Base-by-base conservation (phyloP, 1,139 yeast species). In the Yamadazyma friedrichii region DNA sequence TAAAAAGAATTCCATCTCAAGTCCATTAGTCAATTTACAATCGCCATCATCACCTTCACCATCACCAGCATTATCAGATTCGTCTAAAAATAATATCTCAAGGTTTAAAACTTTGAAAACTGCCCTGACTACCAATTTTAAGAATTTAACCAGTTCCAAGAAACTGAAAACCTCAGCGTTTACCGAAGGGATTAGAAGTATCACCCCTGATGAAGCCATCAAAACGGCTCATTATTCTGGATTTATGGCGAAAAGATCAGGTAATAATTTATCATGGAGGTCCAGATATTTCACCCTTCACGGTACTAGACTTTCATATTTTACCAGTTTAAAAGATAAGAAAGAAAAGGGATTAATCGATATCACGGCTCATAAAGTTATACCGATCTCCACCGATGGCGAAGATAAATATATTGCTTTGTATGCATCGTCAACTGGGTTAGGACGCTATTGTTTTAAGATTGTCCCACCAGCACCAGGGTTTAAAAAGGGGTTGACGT, bases 381-480 rank as follows among this genome's bases (percentile, higher is more conserved):
- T 89, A 27, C 94, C 78, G 3, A 60, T 72, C 15, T 64, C 61
- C 47, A 59, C 72, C 3, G 76, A 70, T 16, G 58, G 94, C 2
- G 70, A 67, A 15, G 97, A 89, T 60, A 79, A 85, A 56, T 73
- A 87, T 46, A 82, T 89, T 35, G 87, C 96, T 0, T 66, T 91
- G 42, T 87, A 87, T 64, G 97, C 98, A 1, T 93, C 96, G 1
- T 82, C 94, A 28, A 86, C 96, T 3, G 96, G 97, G 11, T 86
- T 87, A 41, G 98, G 98, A 13, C 74, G 95, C 35, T 88, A 81
- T 58, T 89, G 97, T 56, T 93, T 93, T 69, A 93, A 93, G 61
- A 62, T 93, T 12, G 82, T 91, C 2, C 99, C 99, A 4, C 99
- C 99, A 0, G 96, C 95, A 1, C 98, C 98, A 0, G 99, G 99